Evolutionary conservation across 208 protist genomes (phyloP), one percentile per base, ranked within the genome.

Genomic region (Leishmania amazonensis): DNA sequence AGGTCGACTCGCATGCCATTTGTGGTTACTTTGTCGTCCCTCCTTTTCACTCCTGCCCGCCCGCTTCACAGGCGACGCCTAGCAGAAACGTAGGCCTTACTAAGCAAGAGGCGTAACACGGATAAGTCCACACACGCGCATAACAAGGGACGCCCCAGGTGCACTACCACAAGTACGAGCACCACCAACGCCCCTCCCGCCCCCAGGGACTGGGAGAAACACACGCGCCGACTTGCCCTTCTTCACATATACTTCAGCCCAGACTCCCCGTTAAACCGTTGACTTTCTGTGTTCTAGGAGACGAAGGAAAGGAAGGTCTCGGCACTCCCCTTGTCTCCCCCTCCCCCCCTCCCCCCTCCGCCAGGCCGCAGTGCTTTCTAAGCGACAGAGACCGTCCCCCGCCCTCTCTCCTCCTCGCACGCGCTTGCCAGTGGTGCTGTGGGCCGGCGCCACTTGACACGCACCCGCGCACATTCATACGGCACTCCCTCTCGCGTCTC

Each of bases 81-180:
- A 74, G 4, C 70, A n/a, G 42, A 74, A 51, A 28, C 28, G 45
- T 51, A 74, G 51, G 45, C 9, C 3, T 15, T 45, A 74, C 45
- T 53, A 24, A 74, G 11, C 70, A 53, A 54, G 45, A 67, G 83
- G 51, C 51, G 45, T 45, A 65, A 35, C 49, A 71, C 53, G 60
- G 64, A 58, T 21, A 71, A 60, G 42, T 74, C 17, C 11, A 74
- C 42, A 53, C 28, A 35, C 28, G 35, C 40, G 11, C 70, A 53
- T 51, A 31, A 74, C 17, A 74, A 53, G 24, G 67, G 70, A 53
- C 70, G 17, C 9, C 40, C 15, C 9, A 31, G 42, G 0, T 21
- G 5, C n/a, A 54, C 42, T 28, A 53, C 42, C 1, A 28, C 70
- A 28, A 74, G 19, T 3, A 53, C 38, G 45, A 51, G 8, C 70